Percentiles rank a stretch among this genome's conserved stretches.
phyloP scores from a whole-genome alignment of 257 asterid species.

The Penstemon davidsonii region DNA sequence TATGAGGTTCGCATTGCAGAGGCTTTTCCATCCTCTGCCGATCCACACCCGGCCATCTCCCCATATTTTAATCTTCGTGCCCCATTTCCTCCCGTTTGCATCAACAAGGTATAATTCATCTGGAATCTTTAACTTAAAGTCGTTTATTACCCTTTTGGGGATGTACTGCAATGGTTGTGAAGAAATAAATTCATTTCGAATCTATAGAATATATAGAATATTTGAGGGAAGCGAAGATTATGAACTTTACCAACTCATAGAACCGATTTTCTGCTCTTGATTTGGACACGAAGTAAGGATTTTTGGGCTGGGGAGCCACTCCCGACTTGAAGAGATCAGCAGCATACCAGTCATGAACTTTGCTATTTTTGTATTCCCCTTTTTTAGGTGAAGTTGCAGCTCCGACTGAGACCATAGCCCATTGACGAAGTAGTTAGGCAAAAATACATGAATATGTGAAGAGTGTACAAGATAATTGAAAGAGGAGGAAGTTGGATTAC shows the following conservation, averaged over 20 bases:
- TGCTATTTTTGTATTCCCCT: neutral
- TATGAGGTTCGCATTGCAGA: neutral
- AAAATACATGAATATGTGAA: neutral
- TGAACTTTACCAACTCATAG: neutral
- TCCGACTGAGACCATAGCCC: conserved; percentile 14
- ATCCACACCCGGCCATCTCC: neutral
- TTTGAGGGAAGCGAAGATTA: neutral
- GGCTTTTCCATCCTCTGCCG: neutral
- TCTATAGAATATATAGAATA: too few species aligned
- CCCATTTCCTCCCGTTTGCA: neutral
- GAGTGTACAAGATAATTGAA: neutral
- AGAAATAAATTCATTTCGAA: neutral
- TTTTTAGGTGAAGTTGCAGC: neutral
- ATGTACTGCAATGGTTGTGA: neutral
- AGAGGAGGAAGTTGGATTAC: neutral
- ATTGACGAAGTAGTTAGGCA: neutral
- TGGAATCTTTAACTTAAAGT: neutral
- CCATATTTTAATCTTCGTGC: neutral
- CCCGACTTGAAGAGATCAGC: conserved; percentile 34
- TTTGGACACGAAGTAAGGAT: conserved; percentile 21
- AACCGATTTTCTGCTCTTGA: neutral
- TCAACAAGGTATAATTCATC: neutral
- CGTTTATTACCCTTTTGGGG: neutral
- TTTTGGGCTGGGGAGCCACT: conserved; percentile 21
- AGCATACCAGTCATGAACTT: conserved; percentile 21